Evolutionary conservation across 1,284 basidiomycete genomes (phyloP), one percentile per base, ranked within the genome.

Genomic region (Phellinidium pouzarii): DNA sequence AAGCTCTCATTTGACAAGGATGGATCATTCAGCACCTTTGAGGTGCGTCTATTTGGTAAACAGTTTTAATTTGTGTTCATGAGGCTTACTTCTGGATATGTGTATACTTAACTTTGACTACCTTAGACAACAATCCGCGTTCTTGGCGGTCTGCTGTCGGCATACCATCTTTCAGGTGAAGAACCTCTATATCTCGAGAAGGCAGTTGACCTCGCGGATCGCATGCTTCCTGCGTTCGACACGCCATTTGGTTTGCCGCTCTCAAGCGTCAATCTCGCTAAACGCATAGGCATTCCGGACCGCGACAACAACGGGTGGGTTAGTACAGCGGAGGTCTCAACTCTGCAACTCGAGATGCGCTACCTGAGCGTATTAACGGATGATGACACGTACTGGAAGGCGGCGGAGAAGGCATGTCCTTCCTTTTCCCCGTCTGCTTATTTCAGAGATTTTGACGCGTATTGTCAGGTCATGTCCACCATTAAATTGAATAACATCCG

Each of bases 11-110:
- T 96, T 63, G 85, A 95, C 34, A 75, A 83, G 9, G 84, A 93
- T 61, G 92, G 78, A 9, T 70, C 78, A 17, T 91, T 91, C 67
- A 97, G 87, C 66, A 93, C 91, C 0, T 98, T 98, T 61, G 94
- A 98, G 78, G 91, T 90, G 55, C 48, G 79, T 67, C 29, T 43
- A 17, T 43, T 31, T 25, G 19, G 23, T n/a, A n/a, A n/a, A n/a
- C n/a, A n/a, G n/a, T n/a, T n/a, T n/a, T n/a, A n/a, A n/a, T n/a
- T n/a, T n/a, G n/a, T n/a, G n/a, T n/a, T n/a, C n/a, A n/a, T n/a
- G n/a, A n/a, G n/a, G n/a, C n/a, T n/a, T n/a, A n/a, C n/a, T n/a
- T n/a, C n/a, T n/a, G n/a, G n/a, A n/a, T 43, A 42, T 38, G 42
- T 14, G 23, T 54, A 26, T 12, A 54, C 14, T 22, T 14, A 17